Conservation (phyloP, 129 eudicot species). For the Saposhnikovia divaricata region DNA sequence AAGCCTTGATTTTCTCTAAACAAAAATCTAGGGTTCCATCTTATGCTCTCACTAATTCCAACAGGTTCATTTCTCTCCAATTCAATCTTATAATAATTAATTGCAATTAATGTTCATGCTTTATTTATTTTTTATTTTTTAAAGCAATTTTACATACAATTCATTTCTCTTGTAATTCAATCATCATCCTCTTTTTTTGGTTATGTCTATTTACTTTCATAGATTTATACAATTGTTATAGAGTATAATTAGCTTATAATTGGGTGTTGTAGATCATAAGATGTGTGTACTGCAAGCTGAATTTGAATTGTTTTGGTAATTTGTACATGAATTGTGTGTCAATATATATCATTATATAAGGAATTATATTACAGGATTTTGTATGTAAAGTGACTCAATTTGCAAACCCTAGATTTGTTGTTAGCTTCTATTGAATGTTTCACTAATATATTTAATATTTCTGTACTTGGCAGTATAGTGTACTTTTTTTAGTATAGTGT, state of each 20-base stretch:
- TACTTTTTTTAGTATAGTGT: neutral
- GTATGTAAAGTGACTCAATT: neutral
- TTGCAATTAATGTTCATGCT: neutral
- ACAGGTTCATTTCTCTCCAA: neutral
- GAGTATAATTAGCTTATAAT: neutral
- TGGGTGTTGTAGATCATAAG: neutral
- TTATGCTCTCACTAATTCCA: neutral
- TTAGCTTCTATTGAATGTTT: neutral
- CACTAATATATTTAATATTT: neutral
- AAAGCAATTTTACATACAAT: neutral
- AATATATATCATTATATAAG: neutral
- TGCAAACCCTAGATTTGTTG: neutral
- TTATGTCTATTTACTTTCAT: neutral
- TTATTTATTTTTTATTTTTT: too few relatives aligned
- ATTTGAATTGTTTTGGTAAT: neutral
- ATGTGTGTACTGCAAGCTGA: neutral
- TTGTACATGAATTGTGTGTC: neutral
- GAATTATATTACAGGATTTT: neutral
- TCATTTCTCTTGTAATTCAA: neutral
- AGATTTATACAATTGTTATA: neutral
- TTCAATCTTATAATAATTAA: neutral
- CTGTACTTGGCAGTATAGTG: neutral
- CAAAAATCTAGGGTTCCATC: neutral
- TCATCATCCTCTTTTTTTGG: neutral
- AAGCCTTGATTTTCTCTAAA: neutral